These are phyloP conservation scores for Schizochytrium sp. DNA, from an alignment of 108 stramenopile species.

Conservation along the genomic window DNA sequence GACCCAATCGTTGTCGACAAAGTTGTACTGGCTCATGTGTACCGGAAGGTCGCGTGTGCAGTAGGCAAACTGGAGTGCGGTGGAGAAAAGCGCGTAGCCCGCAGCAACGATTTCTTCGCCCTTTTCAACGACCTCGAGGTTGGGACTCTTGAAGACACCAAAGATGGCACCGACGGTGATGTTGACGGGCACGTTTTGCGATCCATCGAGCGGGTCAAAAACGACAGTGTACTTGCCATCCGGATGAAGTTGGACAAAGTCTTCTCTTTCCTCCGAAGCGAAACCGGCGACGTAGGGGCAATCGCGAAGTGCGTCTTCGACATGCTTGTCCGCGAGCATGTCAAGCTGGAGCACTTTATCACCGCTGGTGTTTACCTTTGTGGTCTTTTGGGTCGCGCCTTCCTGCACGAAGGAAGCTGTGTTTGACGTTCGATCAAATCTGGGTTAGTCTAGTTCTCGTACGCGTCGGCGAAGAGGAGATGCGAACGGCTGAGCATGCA, in stretches of 20 bases:
- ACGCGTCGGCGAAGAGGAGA: neutral
- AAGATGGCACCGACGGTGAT: conserved; percentile 95
- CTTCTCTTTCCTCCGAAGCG: conserved; percentile 93
- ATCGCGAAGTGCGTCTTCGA: neutral
- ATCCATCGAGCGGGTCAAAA: conserved; percentile 95
- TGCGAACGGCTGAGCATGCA: neutral
- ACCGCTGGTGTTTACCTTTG: neutral
- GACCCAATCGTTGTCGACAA: conserved; percentile 92
- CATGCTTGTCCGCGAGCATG: neutral
- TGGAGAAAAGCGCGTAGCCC: conserved; percentile 83
- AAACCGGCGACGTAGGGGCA: conserved; percentile 30
- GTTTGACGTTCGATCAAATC: neutral
- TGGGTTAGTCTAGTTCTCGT: neutral
- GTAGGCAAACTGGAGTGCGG: conserved; percentile 75
- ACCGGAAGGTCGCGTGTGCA: conserved; percentile 75
- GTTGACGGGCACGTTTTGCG: conserved; percentile 95
- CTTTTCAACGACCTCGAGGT: conserved; percentile 56
- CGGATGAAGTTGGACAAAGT: conserved; percentile 74
- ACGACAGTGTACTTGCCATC: conserved; percentile 88
- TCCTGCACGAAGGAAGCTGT: neutral
- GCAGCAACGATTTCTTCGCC: conserved; percentile 83
- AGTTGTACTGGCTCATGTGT: conserved; percentile 90
- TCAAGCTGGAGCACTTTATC: neutral
- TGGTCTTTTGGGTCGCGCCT: neutral
- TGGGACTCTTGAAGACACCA: conserved; percentile 73